These are phyloP conservation scores for Pouteria campechiana DNA, from an alignment of 179 eudicot genomes.

Conservation along the genomic window DNA sequence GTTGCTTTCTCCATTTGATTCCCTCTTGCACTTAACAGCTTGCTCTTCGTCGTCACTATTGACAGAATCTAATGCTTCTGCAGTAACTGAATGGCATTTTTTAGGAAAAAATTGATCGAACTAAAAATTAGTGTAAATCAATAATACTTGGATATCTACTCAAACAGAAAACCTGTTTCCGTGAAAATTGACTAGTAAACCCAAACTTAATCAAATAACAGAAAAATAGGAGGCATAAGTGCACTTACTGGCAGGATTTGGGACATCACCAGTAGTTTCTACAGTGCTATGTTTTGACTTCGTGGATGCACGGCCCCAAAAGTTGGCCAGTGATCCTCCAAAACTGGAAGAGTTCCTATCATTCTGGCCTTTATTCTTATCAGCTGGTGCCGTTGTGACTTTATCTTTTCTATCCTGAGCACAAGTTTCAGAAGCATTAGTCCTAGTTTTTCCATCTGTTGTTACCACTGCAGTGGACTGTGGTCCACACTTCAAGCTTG, in stretches of 20 bases:
- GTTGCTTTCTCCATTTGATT: slow-evolving; percentile 58
- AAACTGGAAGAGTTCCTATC: slow-evolving; percentile 40
- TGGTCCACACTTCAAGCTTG: slow-evolving; percentile 28
- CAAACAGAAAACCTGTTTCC: too few species aligned
- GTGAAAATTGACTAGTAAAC: too few species aligned
- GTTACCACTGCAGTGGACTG: slow-evolving; percentile 16
- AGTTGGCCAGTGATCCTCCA: slow-evolving; percentile 65
- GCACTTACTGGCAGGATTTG: slow-evolving; percentile 39
- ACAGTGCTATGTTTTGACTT: slow-evolving; percentile 36
- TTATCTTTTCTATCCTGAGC: slow-evolving; percentile 37
- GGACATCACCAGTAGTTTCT: slow-evolving; percentile 22
- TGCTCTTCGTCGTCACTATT: slow-evolving; percentile 72
- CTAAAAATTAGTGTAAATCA: too few species aligned
- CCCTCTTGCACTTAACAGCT: slow-evolving; percentile 53
- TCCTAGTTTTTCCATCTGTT: slow-evolving; percentile 29
- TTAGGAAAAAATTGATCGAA: too few species aligned
- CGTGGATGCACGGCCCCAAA: slow-evolving; percentile 85
- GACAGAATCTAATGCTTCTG: slow-evolving; percentile 50
- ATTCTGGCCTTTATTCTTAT: slow-evolving; percentile 42
- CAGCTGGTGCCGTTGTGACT: slow-evolving; percentile 21
- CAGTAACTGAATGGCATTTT: slow-evolving; percentile 40
- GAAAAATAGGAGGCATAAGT: neutral
- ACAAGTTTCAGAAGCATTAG: slow-evolving; percentile 9
- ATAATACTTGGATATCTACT: too few species aligned
- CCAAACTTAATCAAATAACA: neutral